Percentiles rank a stretch among this genome's conserved stretches.
These are phyloP conservation scores for Gymnopilus dilepis DNA, from an alignment of 768 basidiomycete genomes.

Conservation along the genomic window DNA sequence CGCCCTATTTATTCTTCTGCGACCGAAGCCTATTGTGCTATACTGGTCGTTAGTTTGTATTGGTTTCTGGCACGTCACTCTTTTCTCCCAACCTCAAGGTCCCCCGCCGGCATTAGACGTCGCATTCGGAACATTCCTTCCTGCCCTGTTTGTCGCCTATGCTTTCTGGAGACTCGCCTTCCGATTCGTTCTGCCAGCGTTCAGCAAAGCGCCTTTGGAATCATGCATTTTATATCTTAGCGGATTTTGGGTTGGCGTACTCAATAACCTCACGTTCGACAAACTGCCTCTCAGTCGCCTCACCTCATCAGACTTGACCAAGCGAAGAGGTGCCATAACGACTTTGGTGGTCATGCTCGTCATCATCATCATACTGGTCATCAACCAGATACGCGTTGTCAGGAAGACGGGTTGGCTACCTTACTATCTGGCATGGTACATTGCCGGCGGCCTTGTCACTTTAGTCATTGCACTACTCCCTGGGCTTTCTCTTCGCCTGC, in stretches of 20 bases:
- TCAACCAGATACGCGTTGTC: constrained; percentile 84
- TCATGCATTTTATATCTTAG: constrained; percentile 74
- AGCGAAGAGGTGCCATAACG: constrained; percentile 68
- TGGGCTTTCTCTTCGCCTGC: constrained; percentile 69
- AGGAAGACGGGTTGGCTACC: constrained; percentile 86
- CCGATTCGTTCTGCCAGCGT: constrained; percentile 75
- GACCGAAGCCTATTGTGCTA: constrained; percentile 68
- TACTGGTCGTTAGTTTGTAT: constrained; percentile 84
- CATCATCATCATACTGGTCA: constrained; percentile 58
- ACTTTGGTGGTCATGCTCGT: constrained; percentile 73
- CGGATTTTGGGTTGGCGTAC: constrained; percentile 79
- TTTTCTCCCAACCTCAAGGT: constrained; percentile 76
- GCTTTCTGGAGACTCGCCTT: constrained; percentile 80
- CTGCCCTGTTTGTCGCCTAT: constrained; percentile 77
- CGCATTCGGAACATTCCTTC: constrained; percentile 82
- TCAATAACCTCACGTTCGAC: constrained; percentile 74
- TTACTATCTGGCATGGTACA: constrained; percentile 77
- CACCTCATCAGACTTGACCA: constrained; percentile 67
- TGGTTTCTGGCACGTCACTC: constrained; percentile 83
- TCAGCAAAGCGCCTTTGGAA: constrained; percentile 72
- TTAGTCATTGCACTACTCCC: constrained; percentile 74
- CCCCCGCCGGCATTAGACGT: constrained; percentile 71
- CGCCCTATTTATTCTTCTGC: constrained; percentile 72
- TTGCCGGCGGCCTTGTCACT: constrained; percentile 65
- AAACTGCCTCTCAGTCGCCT: constrained; percentile 80